phyloP scores from a whole-genome alignment of 768 basidiomycete species.

The Psilocybe subaeruginosa region DNA sequence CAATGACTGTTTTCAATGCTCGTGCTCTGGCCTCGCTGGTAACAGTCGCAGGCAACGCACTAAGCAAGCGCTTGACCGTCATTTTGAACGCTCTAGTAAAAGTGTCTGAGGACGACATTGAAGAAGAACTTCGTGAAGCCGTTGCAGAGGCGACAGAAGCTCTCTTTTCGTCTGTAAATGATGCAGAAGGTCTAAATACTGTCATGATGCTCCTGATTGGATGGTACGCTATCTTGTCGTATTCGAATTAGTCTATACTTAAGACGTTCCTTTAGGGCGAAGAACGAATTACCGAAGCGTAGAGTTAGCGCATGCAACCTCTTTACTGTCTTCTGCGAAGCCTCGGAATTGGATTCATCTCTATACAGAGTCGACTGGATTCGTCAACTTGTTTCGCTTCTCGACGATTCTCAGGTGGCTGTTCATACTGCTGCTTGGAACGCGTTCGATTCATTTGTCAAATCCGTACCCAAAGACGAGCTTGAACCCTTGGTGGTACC shows the following conservation, averaged over 20 bases:
- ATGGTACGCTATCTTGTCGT: conserved; percentile 57
- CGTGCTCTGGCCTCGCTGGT: conserved; percentile 89
- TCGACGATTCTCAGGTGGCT: conserved; percentile 75
- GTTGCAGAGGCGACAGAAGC: conserved; percentile 77
- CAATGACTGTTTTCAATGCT: conserved; percentile 95
- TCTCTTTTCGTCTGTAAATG: conserved; percentile 76
- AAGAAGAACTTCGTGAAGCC: conserved; percentile 71
- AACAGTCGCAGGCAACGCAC: conserved; percentile 88
- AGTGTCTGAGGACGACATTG: conserved; percentile 67
- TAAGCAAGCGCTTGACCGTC: conserved; percentile 80
- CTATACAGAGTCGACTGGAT: conserved; percentile 95
- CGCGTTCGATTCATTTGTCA: conserved; percentile 87
- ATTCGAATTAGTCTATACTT: neutral
- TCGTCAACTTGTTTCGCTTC: conserved; percentile 78
- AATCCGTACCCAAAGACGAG: conserved; percentile 90
- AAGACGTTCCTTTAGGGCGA: conserved; percentile 61
- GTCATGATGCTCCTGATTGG: conserved; percentile 88
- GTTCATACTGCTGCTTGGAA: conserved; percentile 85
- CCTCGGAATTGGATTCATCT: conserved; percentile 77
- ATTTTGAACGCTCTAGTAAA: conserved; percentile 83
- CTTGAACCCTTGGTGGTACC: conserved; percentile 90
- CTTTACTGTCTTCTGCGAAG: conserved; percentile 84
- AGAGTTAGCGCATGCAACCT: conserved; percentile 80
- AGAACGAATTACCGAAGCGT: conserved; percentile 67
- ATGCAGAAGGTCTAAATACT: conserved; percentile 87